These are phyloP conservation scores for Candida ponderosae DNA, from an alignment of 805 yeast species.

Conservation along the genomic window DNA sequence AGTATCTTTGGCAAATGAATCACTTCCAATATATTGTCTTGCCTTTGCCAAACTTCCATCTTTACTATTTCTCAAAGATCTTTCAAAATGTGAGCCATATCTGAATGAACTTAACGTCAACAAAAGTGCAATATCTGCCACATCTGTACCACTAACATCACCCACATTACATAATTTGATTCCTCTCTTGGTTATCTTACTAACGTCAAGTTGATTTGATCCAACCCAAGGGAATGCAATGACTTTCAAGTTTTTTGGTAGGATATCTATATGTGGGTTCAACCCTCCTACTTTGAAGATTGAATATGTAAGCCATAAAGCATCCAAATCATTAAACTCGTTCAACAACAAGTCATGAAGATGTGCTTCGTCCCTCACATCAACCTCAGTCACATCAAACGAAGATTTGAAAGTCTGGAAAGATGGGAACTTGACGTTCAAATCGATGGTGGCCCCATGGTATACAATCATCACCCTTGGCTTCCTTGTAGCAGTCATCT, in stretches of 20 bases:
- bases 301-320: constrained; percentile 48
- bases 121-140: constrained; percentile 62
- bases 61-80: constrained; percentile 27
- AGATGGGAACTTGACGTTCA: not conserved
- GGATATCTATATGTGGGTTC: constrained; percentile 31
- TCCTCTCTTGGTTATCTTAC: constrained; percentile 33
- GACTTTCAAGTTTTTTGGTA: constrained; percentile 40
- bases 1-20: constrained; percentile 19
- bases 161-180: constrained; percentile 58
- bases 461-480: no score
- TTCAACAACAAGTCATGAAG: constrained; percentile 32
- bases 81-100: constrained; percentile 40
- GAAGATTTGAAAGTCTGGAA: constrained; percentile 17
- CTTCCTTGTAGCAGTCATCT: no score
- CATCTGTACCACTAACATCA: constrained; percentile 53
- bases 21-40: constrained; percentile 31
- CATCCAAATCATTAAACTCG: constrained; percentile 35
- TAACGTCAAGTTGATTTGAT: constrained; percentile 42
- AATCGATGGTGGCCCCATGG: not conserved
- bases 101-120: constrained; percentile 55
- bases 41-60: constrained; percentile 36
- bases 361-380: constrained; percentile 18
- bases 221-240: constrained; percentile 58
- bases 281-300: constrained; percentile 41
- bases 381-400: no score